Percentiles rank a stretch among this genome's conserved stretches.
Evolutionary conservation across 176 grass and related monocot species (phyloP).

Genomic region (Zizania latifolia): DNA sequence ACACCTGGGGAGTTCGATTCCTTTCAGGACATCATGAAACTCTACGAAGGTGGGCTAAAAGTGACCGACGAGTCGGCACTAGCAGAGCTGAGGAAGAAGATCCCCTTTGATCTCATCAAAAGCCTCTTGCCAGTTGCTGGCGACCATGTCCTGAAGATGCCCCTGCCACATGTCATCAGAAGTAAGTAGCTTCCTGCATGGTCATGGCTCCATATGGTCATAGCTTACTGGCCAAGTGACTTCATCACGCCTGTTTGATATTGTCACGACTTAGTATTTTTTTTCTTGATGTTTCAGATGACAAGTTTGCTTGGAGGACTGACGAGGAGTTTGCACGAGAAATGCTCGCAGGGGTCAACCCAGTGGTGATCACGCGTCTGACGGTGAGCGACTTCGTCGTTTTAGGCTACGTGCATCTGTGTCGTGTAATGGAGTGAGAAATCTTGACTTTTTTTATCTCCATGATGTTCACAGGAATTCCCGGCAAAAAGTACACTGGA

Average conservation of each 20-base stretch:
- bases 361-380: constrained; percentile 62
- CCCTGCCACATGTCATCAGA: constrained; percentile 68
- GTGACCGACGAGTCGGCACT: constrained; percentile 33
- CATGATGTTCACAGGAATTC: constrained; percentile 51
- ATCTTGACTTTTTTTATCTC: neutral
- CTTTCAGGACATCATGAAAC: constrained; percentile 60
- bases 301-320: constrained; percentile 70
- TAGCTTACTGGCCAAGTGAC: neutral
- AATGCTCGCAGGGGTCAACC: constrained; percentile 91
- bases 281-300: constrained; percentile 34
- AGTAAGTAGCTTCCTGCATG: constrained; percentile 18
- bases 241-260: neutral
- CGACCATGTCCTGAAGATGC: constrained; percentile 55
- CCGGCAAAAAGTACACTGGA: constrained; percentile 76
- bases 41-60: constrained; percentile 54
- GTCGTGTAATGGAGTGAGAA: neutral
- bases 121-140: constrained; percentile 50
- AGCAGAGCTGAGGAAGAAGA: constrained; percentile 33
- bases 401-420: neutral
- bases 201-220: neutral
- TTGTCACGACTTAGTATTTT: neutral
- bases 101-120: constrained; percentile 57
- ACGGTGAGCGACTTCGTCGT: constrained; percentile 33
- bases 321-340: constrained; percentile 87
- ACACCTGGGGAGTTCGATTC: constrained; percentile 63